Evolutionary conservation across 2,329 filamentous ascomycete species (phyloP).

Genomic region (Sclerotinia glacialis): DNA sequence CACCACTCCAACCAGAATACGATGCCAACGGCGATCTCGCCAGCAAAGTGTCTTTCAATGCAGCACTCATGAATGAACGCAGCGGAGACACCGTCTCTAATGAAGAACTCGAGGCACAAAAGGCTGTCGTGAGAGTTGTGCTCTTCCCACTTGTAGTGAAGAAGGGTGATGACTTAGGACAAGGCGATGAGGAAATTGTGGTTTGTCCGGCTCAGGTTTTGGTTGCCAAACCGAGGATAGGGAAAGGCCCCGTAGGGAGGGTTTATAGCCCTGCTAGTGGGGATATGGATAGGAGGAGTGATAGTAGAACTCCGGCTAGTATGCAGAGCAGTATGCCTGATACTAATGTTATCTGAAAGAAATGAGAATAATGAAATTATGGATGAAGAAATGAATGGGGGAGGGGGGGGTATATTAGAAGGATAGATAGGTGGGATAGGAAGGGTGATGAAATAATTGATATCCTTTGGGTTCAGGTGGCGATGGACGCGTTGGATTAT

Average conservation of each 20-base stretch:
- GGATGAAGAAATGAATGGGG: constrained; percentile 9
- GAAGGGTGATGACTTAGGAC: constrained; percentile 83
- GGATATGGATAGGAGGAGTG: constrained; percentile 26
- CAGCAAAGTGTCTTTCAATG: constrained; percentile 87
- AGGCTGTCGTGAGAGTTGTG: constrained; percentile 82
- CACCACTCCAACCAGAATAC: constrained; percentile 90
- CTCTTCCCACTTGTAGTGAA: constrained; percentile 96
- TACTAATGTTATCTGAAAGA: constrained; percentile 32
- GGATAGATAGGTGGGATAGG: background rate
- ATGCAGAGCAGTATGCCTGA: constrained; percentile 39
- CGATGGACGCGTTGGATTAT: constrained; percentile 4
- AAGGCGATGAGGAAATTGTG: constrained; percentile 90
- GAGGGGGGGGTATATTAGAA: background rate
- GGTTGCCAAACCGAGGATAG: constrained; percentile 53
- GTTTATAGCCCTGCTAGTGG: constrained; percentile 28
- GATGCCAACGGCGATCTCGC: constrained; percentile 87
- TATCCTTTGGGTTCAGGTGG: constrained; percentile 13
- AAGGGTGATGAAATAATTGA: constrained; percentile 1
- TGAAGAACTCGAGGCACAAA: constrained; percentile 73
- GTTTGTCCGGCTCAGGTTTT: constrained; percentile 94
- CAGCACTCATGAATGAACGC: constrained; percentile 90
- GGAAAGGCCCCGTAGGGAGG: constrained; percentile 26
- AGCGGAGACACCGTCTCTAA: constrained; percentile 66
- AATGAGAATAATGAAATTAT: background rate
- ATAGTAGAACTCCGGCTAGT: constrained; percentile 30